Evolutionary conservation across 306 rosid species (phyloP).

Genomic region (Cicer yamashitae): DNA sequence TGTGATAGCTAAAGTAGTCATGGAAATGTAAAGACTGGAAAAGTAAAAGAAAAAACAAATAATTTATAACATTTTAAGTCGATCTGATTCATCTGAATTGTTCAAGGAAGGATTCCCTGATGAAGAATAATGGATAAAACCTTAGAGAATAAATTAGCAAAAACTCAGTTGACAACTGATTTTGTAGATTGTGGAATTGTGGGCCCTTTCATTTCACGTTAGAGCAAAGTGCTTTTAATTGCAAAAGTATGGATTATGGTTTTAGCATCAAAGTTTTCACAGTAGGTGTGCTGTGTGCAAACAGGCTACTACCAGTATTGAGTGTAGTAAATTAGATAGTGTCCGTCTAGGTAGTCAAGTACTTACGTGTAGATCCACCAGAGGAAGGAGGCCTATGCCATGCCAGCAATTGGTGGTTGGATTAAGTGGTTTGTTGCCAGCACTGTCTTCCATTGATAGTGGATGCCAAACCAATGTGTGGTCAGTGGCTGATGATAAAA

Average conservation of each 20-base stretch:
- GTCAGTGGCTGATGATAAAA: conserved; percentile 11
- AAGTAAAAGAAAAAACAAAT: background rate
- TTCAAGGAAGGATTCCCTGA: conserved; percentile 8
- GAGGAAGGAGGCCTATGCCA: conserved; percentile 20
- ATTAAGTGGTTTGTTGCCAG: conserved; percentile 1
- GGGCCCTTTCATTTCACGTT: conserved; percentile 1
- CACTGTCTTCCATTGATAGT: conserved; percentile 11
- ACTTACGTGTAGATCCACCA: conserved; percentile 7
- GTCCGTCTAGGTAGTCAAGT: background rate
- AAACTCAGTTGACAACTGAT: conserved; percentile 20
- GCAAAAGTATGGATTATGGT: background rate
- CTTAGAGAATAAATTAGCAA: conserved; percentile 11
- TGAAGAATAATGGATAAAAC: conserved; percentile 26
- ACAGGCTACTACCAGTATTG: conserved; percentile 3
- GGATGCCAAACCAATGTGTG: conserved; percentile 14
- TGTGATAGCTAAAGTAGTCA: conserved; percentile 4
- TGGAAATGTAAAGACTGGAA: conserved; percentile 14
- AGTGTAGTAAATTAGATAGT: conserved; percentile 17
- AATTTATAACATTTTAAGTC: background rate
- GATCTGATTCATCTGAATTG: conserved; percentile 5
- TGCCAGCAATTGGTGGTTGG: conserved; percentile 11
- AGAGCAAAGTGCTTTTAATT: conserved; percentile 8
- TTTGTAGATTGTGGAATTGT: background rate
- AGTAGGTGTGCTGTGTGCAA: conserved; percentile 6
- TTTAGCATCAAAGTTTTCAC: background rate